These are phyloP conservation scores for Cladosporium sp. DNA, from an alignment of 2,329 filamentous ascomycete species.

Conservation along the genomic window DNA sequence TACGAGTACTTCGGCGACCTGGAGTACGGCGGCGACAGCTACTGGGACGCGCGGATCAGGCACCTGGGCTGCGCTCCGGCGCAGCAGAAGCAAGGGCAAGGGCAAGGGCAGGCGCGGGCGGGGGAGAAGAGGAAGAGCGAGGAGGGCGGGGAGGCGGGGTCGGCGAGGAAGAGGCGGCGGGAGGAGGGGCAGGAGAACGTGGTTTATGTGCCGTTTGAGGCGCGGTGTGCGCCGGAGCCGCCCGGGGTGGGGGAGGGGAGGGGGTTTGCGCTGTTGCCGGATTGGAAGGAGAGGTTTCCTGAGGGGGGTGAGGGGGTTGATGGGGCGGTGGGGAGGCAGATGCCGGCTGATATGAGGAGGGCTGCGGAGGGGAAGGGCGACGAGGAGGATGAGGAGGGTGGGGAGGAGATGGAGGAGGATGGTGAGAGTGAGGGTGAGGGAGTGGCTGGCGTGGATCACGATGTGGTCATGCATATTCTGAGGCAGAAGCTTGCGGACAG, in stretches of 20 bases:
- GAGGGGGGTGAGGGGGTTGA: conserved; percentile 16
- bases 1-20: conserved; percentile 45
- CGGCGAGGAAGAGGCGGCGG: conserved; percentile 9
- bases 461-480: conserved; percentile 31
- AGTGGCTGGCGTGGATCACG: conserved; percentile 30
- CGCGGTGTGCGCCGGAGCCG: conserved; percentile 13
- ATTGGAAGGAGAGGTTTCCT: conserved; percentile 39
- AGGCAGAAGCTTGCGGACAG: conserved; percentile 25
- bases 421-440: conserved; percentile 16
- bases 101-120: conserved; percentile 16
- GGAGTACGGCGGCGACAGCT: conserved; percentile 43
- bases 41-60: conserved; percentile 32
- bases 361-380: conserved; percentile 22
- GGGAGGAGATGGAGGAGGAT: conserved; percentile 9
- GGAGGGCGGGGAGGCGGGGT: conserved; percentile 18
- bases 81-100: conserved; percentile 13
- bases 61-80: conserved; percentile 10
- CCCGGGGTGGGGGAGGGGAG: conserved; percentile 22
- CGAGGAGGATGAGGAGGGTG: conserved; percentile 4
- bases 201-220: conserved; percentile 21
- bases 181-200: conserved; percentile 20
- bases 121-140: conserved; percentile 28
- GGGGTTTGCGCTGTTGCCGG: conserved; percentile 36
- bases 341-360: conserved; percentile 27
- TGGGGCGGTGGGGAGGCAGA: conserved; percentile 13